Conservation (phyloP, 495 filamentous ascomycete genomes). For the Hypomontagnella monticulosa region DNA sequence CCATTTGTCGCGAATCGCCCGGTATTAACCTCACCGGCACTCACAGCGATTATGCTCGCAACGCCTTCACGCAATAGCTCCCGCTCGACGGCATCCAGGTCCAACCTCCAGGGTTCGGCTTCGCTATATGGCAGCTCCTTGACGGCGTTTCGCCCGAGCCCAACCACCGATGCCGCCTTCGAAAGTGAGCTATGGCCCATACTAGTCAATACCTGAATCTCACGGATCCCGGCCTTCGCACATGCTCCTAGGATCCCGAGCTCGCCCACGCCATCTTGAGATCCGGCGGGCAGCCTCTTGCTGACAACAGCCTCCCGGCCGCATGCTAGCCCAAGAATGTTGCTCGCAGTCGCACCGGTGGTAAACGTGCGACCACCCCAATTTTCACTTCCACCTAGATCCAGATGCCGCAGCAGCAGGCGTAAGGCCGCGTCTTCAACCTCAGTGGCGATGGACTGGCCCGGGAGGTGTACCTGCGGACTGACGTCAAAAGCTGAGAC, state of each 20-base stretch:
- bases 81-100: conserved; percentile 65
- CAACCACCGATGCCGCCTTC: conserved; percentile 84
- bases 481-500: conserved; percentile 84
- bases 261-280: conserved; percentile 63
- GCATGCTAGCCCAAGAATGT: conserved; percentile 82
- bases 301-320: conserved; percentile 74
- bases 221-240: conserved; percentile 65
- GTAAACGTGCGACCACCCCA: conserved; percentile 79
- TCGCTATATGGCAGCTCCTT: conserved; percentile 63
- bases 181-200: conserved; percentile 82
- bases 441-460: conserved; percentile 75
- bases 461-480: conserved; percentile 82
- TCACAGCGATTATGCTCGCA: conserved; percentile 79
- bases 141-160: conserved; percentile 77
- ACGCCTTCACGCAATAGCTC: conserved; percentile 59
- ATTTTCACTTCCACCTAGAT: conserved; percentile 55
- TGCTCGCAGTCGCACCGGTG: conserved; percentile 88
- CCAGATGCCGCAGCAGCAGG: conserved; percentile 74
- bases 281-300: conserved; percentile 41
- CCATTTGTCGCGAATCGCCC: conserved; percentile 78
- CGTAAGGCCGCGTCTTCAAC: conserved; percentile 77
- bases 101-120: conserved; percentile 70
- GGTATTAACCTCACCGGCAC: conserved; percentile 91
- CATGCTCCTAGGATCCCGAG: conserved; percentile 75
- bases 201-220: conserved; percentile 80